phyloP scores from a whole-genome alignment of 2,329 filamentous ascomycete genomes.

The Magnaporthiopsis rhizophila region DNA sequence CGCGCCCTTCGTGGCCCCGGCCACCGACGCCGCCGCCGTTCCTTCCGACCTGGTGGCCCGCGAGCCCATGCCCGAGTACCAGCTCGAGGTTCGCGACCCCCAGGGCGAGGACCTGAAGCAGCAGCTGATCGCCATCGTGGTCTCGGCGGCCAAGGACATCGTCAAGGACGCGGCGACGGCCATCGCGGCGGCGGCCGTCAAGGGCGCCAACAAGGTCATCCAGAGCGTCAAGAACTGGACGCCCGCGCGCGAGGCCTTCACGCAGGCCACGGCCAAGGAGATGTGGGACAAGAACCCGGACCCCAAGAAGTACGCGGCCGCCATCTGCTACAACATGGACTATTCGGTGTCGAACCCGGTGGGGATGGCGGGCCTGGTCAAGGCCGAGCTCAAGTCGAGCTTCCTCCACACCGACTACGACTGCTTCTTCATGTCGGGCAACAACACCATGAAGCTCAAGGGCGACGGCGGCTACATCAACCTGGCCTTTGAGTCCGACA shows the following conservation, averaged over 20 bases:
- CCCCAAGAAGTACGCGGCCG: not conserved
- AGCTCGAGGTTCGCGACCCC: not conserved
- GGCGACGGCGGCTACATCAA: conserved; percentile 5
- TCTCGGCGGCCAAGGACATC: not conserved
- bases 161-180: not conserved
- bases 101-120: not conserved
- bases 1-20: not conserved
- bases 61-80: not conserved
- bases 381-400: not conserved
- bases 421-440: conserved; percentile 1
- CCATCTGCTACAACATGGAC: conserved; percentile 7
- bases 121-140: not conserved
- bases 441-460: not conserved
- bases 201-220: not conserved
- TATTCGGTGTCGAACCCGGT: not conserved
- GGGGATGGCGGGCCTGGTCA: not conserved
- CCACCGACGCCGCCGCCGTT: too few species aligned
- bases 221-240: conserved; percentile 2
- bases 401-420: conserved; percentile 2
- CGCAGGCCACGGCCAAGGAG: not conserved
- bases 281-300: conserved; percentile 4
- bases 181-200: not conserved
- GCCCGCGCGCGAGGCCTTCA: conserved; percentile 1
- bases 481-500: not conserved
- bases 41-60: too few species aligned